These are phyloP conservation scores for Bauhinia variegata DNA, from an alignment of 306 rosid genomes.

Conservation along the genomic window DNA sequence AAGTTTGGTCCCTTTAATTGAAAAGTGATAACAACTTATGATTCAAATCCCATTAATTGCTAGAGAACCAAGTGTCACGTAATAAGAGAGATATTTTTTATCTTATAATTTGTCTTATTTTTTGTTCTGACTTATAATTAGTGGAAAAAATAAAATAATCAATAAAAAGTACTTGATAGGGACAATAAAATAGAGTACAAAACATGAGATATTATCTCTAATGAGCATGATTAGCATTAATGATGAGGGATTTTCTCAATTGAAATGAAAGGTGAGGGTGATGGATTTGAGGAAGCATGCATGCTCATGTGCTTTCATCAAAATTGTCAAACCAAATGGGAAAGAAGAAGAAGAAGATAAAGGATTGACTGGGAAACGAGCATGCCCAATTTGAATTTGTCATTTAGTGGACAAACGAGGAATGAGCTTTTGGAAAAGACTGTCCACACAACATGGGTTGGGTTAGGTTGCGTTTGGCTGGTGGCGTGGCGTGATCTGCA, in stretches of 20 bases:
- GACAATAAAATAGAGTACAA: no score
- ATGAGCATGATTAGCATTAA: no score
- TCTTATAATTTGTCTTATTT: no score
- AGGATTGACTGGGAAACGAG: constrained; percentile 4
- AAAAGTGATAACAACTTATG: neutral
- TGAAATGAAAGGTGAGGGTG: neutral
- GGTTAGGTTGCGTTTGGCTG: constrained; percentile 2
- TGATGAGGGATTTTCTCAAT: no score
- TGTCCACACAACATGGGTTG: constrained; percentile 39
- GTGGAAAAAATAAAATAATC: no score
- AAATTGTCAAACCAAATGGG: constrained; percentile 21
- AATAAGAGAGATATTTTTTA: no score
- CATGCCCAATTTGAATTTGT: constrained; percentile 47
- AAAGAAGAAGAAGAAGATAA: neutral
- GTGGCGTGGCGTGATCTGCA: constrained; percentile 5
- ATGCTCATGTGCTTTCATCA: neutral
- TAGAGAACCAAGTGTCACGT: no score
- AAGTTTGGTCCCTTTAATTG: constrained; percentile 25
- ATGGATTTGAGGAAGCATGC: neutral
- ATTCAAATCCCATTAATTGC: neutral
- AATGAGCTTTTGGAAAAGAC: constrained; percentile 37
- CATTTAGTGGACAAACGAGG: constrained; percentile 40
- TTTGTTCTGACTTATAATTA: no score
- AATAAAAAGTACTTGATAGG: no score
- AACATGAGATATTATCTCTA: no score